Evolutionary conservation across 164 flowering plant genomes (phyloP).

Genomic region (Dillenia suffruticosa): DNA sequence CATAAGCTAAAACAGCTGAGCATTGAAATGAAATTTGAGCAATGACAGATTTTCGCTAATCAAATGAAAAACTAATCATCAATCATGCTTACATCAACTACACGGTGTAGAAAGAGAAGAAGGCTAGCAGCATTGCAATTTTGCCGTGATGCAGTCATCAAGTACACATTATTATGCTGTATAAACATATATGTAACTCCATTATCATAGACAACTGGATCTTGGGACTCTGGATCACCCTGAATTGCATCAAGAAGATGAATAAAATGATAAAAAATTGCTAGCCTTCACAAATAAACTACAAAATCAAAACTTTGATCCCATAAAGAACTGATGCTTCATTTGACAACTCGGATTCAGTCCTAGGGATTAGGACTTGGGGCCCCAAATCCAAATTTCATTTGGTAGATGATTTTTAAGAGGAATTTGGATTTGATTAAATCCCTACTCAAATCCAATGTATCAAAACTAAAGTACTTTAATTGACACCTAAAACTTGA

Average conservation of each 20-base stretch:
- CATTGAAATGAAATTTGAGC: not conserved
- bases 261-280: not conserved
- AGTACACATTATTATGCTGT: constrained; percentile 86
- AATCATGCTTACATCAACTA: constrained; percentile 76
- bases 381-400: too few species aligned
- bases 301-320: too few species aligned
- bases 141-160: constrained; percentile 91
- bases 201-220: constrained; percentile 89
- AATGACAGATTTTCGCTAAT: not conserved
- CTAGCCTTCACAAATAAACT: too few species aligned
- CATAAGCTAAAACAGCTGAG: not conserved
- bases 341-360: too few species aligned
- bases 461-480: not conserved
- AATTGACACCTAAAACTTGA: too few species aligned
- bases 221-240: constrained; percentile 94
- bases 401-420: too few species aligned
- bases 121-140: constrained; percentile 98
- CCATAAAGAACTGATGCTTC: too few species aligned
- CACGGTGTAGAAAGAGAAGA: constrained; percentile 84
- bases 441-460: constrained; percentile 5
- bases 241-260: constrained; percentile 21
- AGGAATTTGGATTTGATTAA: not conserved
- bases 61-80: constrained; percentile 1
- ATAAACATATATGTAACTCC: constrained; percentile 91
- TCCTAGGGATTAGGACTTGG: too few species aligned